These are phyloP conservation scores for Hypericum androsaemum DNA, from an alignment of 345 rosid species.

Conservation along the genomic window DNA sequence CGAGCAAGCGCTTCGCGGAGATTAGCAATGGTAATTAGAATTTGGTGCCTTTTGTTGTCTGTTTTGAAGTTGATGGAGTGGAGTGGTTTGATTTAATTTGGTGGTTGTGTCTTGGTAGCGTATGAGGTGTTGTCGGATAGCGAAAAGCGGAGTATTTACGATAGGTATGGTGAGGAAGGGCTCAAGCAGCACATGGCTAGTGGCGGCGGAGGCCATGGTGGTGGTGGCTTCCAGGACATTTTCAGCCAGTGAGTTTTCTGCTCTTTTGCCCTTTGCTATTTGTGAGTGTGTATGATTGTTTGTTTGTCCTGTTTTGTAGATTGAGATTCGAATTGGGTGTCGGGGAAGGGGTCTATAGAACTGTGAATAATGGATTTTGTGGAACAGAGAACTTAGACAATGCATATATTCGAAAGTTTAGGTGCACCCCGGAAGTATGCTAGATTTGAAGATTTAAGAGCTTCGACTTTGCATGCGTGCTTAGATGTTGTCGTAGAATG, in stretches of 20 bases:
- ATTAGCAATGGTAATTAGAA: conserved; percentile 61
- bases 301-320: no score
- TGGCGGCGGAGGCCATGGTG: conserved; percentile 79
- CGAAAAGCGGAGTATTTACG: conserved; percentile 79
- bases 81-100: conserved; percentile 8
- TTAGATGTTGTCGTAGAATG: no score
- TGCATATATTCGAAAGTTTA: no score
- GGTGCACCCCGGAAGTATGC: no score
- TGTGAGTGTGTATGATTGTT: no score
- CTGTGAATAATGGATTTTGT: no score
- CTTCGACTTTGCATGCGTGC: no score
- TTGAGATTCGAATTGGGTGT: no score
- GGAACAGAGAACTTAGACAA: no score
- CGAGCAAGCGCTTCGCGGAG: conserved; percentile 76
- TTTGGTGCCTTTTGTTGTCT: background rate
- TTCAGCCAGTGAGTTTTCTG: conserved; percentile 39
- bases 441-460: no score
- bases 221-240: conserved; percentile 55
- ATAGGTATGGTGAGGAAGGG: conserved; percentile 92
- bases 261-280: background rate
- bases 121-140: conserved; percentile 91
- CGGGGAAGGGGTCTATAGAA: no score
- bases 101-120: conserved; percentile 34
- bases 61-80: background rate
- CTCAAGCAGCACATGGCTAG: conserved; percentile 84